A percentile compares a stretch with the other conserved stretches of the same genome.
These are phyloP conservation scores for Debaryomyces psychrophilus DNA, from an alignment of 1,139 yeast species.

Conservation along the genomic window DNA sequence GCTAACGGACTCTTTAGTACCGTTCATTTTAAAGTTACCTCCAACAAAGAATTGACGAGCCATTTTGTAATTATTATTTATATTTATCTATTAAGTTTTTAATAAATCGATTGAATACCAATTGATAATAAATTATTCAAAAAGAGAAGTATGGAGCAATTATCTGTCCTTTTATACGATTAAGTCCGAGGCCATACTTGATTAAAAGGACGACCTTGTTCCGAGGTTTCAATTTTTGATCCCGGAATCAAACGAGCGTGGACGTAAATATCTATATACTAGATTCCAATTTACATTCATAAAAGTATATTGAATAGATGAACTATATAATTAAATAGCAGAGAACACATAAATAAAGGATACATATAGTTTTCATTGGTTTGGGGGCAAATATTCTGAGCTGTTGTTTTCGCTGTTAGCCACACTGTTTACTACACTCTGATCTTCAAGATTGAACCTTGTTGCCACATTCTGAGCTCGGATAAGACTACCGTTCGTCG, in stretches of 20 bases:
- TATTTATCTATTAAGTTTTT: constrained; percentile 5
- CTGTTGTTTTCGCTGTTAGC: neutral
- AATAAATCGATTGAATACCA: constrained; percentile 7
- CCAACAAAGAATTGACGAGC: constrained; percentile 96
- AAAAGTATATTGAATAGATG: neutral
- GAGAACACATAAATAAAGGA: constrained; percentile 32
- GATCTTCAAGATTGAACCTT: constrained; percentile 31
- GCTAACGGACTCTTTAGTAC: constrained; percentile 84
- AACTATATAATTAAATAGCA: neutral
- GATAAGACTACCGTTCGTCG: constrained; percentile 7
- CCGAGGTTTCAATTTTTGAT: constrained; percentile 15
- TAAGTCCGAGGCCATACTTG: neutral
- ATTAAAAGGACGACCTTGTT: constrained; percentile 17
- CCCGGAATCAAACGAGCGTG: constrained; percentile 6
- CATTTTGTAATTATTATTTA: constrained; percentile 31
- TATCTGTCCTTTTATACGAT: constrained; percentile 4
- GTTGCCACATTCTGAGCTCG: constrained; percentile 19
- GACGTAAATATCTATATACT: constrained; percentile 3
- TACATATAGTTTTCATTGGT: constrained; percentile 20
- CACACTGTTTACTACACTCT: constrained; percentile 32
- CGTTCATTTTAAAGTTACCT: constrained; percentile 99
- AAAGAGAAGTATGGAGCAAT: constrained; percentile 5
- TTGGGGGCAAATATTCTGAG: neutral
- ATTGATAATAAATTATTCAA: constrained; percentile 2
- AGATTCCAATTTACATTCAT: neutral